Base-by-base conservation (phyloP, 192 early-diverging fungal species). In the Backusella parvicylindrica region DNA sequence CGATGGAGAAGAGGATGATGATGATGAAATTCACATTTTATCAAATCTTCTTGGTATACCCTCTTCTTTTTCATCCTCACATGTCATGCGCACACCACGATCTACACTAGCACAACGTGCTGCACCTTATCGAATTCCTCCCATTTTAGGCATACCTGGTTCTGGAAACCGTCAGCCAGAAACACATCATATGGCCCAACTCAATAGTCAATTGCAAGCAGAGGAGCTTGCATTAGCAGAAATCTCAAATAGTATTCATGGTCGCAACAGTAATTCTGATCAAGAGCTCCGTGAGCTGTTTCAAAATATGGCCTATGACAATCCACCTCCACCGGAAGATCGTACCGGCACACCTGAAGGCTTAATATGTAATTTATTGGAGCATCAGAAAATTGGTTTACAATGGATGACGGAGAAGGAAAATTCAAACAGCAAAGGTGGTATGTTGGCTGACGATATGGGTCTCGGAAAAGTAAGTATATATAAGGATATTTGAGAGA, bases 401-500 rank as follows among this genome's bases (percentile, higher is more conserved):
- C 79, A 83, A 1, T 91, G 91, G 91, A 81, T 92, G 79, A 75
- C 77, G 26, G 81, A 84, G 32, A 85, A 85, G 83, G 91, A 92
- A 60, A 70, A 11, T 73, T 75, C 3, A 64, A 5, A 56, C 13
- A 84, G 83, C 38, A 76, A 80, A 3, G 91, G 91, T 37, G 91
- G 91, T 6, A 84, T 91, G 43, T 75, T 92, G 0, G 87, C 84
- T 1, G 91, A 92, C 73, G 91, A 92, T 68, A 91, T 91, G 91
- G 92, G 90, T 15, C 76, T 91, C 49, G 91, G 91, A 5, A 93
- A 96, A 23, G 77, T 79, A 71, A 36, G 31, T 18, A 21, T 15
- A 50, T 37, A 50, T 23, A 13, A n/a, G n/a, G n/a, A n/a, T 13
- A 6, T 8, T 31, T 36, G 32, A n/a, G 1, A 15, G 32, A 30